These are phyloP conservation scores for Coemansia sp. DNA, from an alignment of 192 early-diverging fungal species.

Conservation along the genomic window DNA sequence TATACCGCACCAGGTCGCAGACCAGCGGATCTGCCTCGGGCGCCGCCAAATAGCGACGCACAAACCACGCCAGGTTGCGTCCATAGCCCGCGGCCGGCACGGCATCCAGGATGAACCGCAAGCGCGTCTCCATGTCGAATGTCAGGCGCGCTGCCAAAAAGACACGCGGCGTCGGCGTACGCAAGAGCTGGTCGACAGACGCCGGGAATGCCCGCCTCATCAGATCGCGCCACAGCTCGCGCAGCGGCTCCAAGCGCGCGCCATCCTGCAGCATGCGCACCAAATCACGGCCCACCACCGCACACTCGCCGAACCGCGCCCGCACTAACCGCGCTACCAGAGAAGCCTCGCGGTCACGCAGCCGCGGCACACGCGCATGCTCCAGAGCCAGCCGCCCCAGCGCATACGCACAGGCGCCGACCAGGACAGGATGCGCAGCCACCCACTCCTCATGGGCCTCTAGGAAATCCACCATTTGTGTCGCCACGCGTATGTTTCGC, in stretches of 20 bases:
- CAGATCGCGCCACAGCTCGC: constrained; percentile 55
- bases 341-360: constrained; percentile 50
- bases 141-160: constrained; percentile 58
- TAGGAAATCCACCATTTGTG: constrained; percentile 47
- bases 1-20: constrained; percentile 66
- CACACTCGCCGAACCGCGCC: constrained; percentile 56
- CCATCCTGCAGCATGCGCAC: constrained; percentile 62
- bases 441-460: constrained; percentile 45
- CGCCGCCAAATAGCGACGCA: constrained; percentile 52
- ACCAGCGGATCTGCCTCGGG: constrained; percentile 58
- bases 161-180: constrained; percentile 55
- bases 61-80: constrained; percentile 63
- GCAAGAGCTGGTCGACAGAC: constrained; percentile 54
- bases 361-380: constrained; percentile 33
- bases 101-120: constrained; percentile 62
- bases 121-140: constrained; percentile 61
- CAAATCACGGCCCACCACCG: constrained; percentile 59
- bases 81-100: constrained; percentile 47
- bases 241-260: constrained; percentile 49
- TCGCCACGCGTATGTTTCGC: constrained; percentile 47
- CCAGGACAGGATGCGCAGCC: constrained; percentile 9
- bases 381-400: constrained; percentile 54
- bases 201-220: constrained; percentile 49
- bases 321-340: constrained; percentile 51
- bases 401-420: constrained; percentile 41